Evolutionary conservation across 2,329 filamentous ascomycete genomes (phyloP).

Genomic region (Alternaria angustiovoidea): DNA sequence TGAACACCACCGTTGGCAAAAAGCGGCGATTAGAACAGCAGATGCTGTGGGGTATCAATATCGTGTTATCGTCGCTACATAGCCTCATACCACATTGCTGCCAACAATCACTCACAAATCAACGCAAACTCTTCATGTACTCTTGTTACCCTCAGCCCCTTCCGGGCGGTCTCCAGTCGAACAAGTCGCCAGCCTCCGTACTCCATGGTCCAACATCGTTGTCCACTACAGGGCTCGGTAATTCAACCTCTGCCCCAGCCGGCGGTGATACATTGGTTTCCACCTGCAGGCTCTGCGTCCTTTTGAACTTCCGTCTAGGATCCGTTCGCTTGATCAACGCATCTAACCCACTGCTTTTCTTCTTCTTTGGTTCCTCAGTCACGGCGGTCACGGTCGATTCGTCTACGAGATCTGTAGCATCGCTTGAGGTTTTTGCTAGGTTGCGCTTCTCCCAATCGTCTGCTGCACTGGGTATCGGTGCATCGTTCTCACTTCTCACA

Average conservation of each 20-base stretch:
- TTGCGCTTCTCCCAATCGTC: conserved; percentile 43
- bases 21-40: background rate
- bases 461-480: conserved; percentile 39
- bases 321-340: conserved; percentile 44
- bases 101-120: background rate
- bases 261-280: conserved; percentile 25
- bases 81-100: background rate
- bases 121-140: background rate
- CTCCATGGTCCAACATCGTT: conserved; percentile 72
- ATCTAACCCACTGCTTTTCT: conserved; percentile 31
- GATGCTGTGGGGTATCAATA: conserved; percentile 5
- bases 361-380: conserved; percentile 1
- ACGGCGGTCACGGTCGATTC: conserved; percentile 1
- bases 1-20: no score
- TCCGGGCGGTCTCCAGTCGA: conserved; percentile 65
- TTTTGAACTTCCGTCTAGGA: conserved; percentile 38
- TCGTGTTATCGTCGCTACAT: conserved; percentile 5
- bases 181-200: conserved; percentile 71
- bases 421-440: conserved; percentile 19
- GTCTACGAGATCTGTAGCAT: background rate
- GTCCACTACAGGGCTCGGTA: conserved; percentile 54
- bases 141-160: background rate
- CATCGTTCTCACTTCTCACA: conserved; percentile 44
- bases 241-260: conserved; percentile 23
- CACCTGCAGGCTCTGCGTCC: conserved; percentile 39